Evolutionary conservation across 495 filamentous ascomycete species (phyloP), one percentile per base, ranked within the genome.

Genomic region (Pseudoneurospora amorphoporcata): DNA sequence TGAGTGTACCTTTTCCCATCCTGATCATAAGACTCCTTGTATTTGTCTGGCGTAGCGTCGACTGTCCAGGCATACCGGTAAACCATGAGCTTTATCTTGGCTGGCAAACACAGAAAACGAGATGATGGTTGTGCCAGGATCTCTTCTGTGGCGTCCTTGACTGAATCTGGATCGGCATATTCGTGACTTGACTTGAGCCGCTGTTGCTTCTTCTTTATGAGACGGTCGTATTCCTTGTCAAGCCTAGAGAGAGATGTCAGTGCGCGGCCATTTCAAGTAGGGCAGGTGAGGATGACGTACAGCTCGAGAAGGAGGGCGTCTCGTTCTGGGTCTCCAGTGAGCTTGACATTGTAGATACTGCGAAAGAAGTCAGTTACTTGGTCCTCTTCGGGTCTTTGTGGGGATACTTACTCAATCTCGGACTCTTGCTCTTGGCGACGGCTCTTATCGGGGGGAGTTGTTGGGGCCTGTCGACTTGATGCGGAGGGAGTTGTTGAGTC

Each of bases 181-280:
- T 53, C 45, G 45, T 53, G n/a, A 23, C 9, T 12, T 23, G 45
- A 53, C 41, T 79, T 81, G 72, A 84, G 80, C 37, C 79, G 76
- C 45, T 79, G 77, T 75, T 83, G 82, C 69, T 92, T 92, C 83
- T 99, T 99, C 75, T 92, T 90, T 75, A 94, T 86, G 6, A 99
- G 86, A 69, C 95, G 92, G 47, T 86, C 88, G 39, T 95, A 85
- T 80, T 99, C 95, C 72, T 87, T 86, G 73, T 91, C 84, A 70
- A 97, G 84, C 41, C 92, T 94, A 68, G 19, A 16, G n/a, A 39
- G 12, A 8, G 2, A 2, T 29, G 72, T 75, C 38, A 73, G 72
- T 68, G 32, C 14, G 53, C 53, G 29, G 14, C 39, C 29, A 8
- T 71, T 61, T 7, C n/a, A n/a, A 19, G 35, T 70, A 38, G 35